Base-by-base conservation (phyloP, 176 grass and related monocot genomes). In the Canna indica region DNA sequence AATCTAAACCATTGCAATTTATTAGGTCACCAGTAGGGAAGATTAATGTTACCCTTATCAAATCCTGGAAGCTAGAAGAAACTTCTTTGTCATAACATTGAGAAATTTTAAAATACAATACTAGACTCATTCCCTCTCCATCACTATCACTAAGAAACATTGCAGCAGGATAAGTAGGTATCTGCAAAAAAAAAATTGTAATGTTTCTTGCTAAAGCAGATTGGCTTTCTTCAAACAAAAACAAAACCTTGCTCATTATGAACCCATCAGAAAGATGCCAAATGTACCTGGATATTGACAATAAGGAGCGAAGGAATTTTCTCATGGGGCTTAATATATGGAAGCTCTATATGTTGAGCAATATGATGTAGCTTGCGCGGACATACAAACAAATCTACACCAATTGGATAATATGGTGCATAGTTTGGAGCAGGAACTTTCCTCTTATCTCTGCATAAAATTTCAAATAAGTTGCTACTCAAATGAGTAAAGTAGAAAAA, bases 51-150 rank as follows among this genome's bases (percentile, higher is more conserved):
- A 97, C 94, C 82, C 65, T 81, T 68, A 97, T 79, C 34, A 79
- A 92, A 63, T 92, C 89, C 77, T 90, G 87, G 64, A 97, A 92
- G 86, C 89, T 82, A 46, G 83, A 75, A 20, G 89, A 92, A 79
- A 97, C 86, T 77, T 97, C 94, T 63, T 97, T 97, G 20, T 97
- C 94, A 66, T 83, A 97, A 65, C 69, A 97, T 36, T 97, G 82
- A 0, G 94, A 97, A 71, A 97, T 75, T 81, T 81, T 90, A 42
- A 97, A 97, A 74, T 97, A 92, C 64, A 97, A 59, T 35, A 90
- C 89, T 54, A 97, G 94, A 79, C 86, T 97, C 73, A 90, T 76
- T 32, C 94, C 89, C 74, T 97, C 86, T 8, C 94, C 89, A 30
- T 97, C 84, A 31, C 86, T 93, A 67, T 97, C 89, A 0, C 94